phyloP scores from a whole-genome alignment of 306 rosid species.

The Prosopis cineraria region DNA sequence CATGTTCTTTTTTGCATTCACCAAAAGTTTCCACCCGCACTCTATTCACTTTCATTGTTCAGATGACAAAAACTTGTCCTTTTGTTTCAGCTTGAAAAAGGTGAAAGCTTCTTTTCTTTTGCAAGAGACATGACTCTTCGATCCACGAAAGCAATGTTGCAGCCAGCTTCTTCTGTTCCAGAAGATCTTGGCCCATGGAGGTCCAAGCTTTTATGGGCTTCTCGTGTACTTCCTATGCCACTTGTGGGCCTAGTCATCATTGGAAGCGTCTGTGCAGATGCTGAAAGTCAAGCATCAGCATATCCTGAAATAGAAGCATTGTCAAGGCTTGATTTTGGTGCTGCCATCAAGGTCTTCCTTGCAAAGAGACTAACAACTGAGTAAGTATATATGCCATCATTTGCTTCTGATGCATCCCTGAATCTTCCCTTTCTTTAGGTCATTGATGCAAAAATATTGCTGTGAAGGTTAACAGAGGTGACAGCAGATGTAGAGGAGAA shows the following conservation, averaged over 20 bases:
- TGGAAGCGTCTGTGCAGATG: slow-evolving; percentile 75
- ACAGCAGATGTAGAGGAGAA: slow-evolving; percentile 80
- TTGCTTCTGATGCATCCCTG: slow-evolving; percentile 12
- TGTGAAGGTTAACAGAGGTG: slow-evolving; percentile 70
- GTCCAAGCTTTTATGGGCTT: slow-evolving; percentile 93
- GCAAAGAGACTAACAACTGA: slow-evolving; percentile 86
- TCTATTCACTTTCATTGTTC: background rate
- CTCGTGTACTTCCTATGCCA: slow-evolving; percentile 97
- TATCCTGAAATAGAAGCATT: slow-evolving; percentile 93
- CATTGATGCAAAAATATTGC: slow-evolving; percentile 36
- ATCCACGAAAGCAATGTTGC: slow-evolving; percentile 83
- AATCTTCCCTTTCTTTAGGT: slow-evolving; percentile 12
- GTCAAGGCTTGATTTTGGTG: slow-evolving; percentile 90
- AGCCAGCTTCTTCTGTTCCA: slow-evolving; percentile 52
- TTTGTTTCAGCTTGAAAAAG: slow-evolving; percentile 72
- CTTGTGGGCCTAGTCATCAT: slow-evolving; percentile 88
- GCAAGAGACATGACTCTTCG: slow-evolving; percentile 87
- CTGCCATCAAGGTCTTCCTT: slow-evolving; percentile 89
- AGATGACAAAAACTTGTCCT: background rate
- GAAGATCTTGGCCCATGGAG: slow-evolving; percentile 90
- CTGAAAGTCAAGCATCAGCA: slow-evolving; percentile 64
- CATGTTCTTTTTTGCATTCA: background rate
- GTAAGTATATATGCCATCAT: slow-evolving; percentile 42
- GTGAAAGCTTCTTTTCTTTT: slow-evolving; percentile 89
- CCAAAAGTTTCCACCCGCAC: background rate